Evolutionary conservation across 129 eudicot species (phyloP).

Genomic region (Tagetes patula): DNA sequence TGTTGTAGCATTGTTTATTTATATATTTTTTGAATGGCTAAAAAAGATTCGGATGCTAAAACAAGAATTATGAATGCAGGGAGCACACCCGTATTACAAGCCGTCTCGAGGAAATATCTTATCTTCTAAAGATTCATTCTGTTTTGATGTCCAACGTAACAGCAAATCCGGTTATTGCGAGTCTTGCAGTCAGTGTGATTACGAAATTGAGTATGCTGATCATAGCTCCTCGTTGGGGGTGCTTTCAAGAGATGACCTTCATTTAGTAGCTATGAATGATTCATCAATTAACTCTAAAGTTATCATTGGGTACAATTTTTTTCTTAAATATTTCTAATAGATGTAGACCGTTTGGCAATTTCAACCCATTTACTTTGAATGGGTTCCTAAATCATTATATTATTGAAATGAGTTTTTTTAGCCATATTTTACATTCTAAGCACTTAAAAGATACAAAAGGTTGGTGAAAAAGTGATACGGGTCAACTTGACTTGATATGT

Average conservation of each 20-base stretch:
- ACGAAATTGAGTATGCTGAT: constrained; percentile 80
- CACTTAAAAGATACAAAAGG: neutral
- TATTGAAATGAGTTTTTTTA: neutral
- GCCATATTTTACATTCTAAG: neutral
- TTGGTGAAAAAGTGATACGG: neutral
- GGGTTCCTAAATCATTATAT: neutral
- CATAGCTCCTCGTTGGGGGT: constrained; percentile 79
- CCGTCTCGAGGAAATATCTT: constrained; percentile 51
- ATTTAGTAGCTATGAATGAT: constrained; percentile 46
- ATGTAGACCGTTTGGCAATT: neutral
- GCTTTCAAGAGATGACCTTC: constrained; percentile 67
- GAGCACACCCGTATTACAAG: constrained; percentile 75
- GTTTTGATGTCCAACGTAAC: constrained; percentile 53
- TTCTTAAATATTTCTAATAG: neutral
- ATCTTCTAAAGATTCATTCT: constrained; percentile 50
- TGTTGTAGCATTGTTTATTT: neutral
- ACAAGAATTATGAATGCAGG: constrained; percentile 47
- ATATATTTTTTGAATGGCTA: neutral
- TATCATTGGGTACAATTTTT: constrained; percentile 60
- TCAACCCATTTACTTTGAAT: neutral
- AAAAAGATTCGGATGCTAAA: neutral
- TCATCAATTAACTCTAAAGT: constrained; percentile 44
- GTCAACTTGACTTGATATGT: neutral
- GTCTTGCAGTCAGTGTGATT: constrained; percentile 70
- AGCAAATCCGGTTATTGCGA: constrained; percentile 39